Evolutionary conservation across 495 filamentous ascomycete genomes (phyloP).

Genomic region (Platismatia glauca): DNA sequence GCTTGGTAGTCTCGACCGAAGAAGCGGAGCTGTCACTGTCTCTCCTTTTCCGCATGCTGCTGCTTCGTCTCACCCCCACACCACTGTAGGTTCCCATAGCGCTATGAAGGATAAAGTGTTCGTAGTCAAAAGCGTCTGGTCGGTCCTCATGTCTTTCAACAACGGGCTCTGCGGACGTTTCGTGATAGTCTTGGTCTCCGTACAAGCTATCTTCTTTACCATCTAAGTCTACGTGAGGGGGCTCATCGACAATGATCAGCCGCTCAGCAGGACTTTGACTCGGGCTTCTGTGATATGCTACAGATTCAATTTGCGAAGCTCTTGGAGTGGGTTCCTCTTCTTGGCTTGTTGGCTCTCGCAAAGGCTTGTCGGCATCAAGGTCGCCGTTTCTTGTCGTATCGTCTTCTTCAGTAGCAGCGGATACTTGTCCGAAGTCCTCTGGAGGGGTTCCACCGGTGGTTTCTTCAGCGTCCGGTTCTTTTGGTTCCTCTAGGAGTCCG

Average conservation of each 20-base stretch:
- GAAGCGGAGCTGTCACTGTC: slow-evolving; percentile 54
- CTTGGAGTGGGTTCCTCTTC: not conserved
- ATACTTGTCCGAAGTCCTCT: not conserved
- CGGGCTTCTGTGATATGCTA: slow-evolving; percentile 1
- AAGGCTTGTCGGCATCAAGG: slow-evolving; percentile 17
- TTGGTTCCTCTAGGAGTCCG: not conserved
- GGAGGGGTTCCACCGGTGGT: not conserved
- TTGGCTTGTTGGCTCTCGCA: not conserved
- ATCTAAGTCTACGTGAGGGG: not conserved
- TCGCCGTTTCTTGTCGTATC: slow-evolving; percentile 20
- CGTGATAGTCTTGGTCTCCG: slow-evolving; percentile 49
- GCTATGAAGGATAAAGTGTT: slow-evolving; percentile 88
- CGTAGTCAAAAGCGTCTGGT: slow-evolving; percentile 94
- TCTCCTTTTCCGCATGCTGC: slow-evolving; percentile 35
- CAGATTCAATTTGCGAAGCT: slow-evolving; percentile 1
- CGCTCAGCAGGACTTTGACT: slow-evolving; percentile 6
- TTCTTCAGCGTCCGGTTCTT: slow-evolving; percentile 5
- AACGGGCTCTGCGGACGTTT: slow-evolving; percentile 30
- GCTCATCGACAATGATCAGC: slow-evolving; percentile 11
- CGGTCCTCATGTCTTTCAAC: slow-evolving; percentile 76
- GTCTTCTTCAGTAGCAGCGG: not conserved
- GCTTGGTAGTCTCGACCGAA: slow-evolving; percentile 70
- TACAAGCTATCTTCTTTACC: slow-evolving; percentile 14
- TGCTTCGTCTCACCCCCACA: slow-evolving; percentile 22
- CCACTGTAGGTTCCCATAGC: slow-evolving; percentile 62